phyloP scores from a whole-genome alignment of 306 rosid genomes.

The Medicago lupulina region DNA sequence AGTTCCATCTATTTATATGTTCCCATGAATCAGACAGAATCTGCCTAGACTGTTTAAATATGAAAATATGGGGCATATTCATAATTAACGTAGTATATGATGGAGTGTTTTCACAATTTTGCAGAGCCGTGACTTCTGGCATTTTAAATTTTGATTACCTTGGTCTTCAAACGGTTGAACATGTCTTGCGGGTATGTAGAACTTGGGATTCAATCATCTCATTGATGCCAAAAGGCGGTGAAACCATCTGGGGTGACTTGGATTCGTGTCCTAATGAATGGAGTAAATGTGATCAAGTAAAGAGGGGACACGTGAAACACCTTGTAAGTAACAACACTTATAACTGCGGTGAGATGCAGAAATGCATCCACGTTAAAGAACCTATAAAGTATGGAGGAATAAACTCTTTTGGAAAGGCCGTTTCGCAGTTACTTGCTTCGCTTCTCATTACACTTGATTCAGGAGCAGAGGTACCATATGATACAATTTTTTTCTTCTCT shows the following conservation, averaged over 20 bases:
- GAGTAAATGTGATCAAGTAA: constrained; percentile 43
- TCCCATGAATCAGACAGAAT: no score
- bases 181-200: constrained; percentile 62
- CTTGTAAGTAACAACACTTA: constrained; percentile 36
- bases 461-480: constrained; percentile 46
- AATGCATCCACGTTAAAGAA: constrained; percentile 43
- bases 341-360: constrained; percentile 40
- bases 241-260: constrained; percentile 76
- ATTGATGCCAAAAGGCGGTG: constrained; percentile 87
- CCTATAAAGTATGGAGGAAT: constrained; percentile 61
- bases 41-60: no score
- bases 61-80: neutral
- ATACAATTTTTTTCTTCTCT: neutral
- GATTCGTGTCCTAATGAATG: constrained; percentile 68
- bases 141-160: constrained; percentile 64
- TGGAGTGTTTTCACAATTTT: constrained; percentile 35
- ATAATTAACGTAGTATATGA: constrained; percentile 10
- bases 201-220: constrained; percentile 83
- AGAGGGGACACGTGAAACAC: constrained; percentile 41
- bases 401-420: constrained; percentile 64
- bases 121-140: constrained; percentile 73
- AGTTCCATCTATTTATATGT: no score
- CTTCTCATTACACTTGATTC: constrained; percentile 51
- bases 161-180: constrained; percentile 64
- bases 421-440: constrained; percentile 61